These are phyloP conservation scores for Metrosideros polymorpha DNA, from an alignment of 441 rosid species.

Conservation along the genomic window DNA sequence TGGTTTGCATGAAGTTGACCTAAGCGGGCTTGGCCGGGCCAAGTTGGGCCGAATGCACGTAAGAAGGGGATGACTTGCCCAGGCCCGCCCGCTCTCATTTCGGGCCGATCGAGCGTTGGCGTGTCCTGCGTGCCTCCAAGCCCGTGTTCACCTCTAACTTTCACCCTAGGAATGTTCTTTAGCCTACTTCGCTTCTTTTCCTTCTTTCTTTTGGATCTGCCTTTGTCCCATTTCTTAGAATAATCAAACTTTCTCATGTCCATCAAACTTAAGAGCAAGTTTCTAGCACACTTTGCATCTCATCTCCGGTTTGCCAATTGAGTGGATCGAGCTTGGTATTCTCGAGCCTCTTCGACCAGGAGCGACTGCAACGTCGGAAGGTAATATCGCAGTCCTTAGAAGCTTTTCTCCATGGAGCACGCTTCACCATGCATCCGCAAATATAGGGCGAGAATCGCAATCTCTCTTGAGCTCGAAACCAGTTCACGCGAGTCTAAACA, in stretches of 20 bases:
- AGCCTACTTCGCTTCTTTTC: neutral
- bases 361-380: neutral
- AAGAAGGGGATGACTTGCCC: neutral
- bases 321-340: fast-evolving
- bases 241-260: neutral
- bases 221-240: neutral
- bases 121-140: neutral
- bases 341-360: fast-evolving
- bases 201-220: neutral
- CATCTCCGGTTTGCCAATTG: neutral
- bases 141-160: neutral
- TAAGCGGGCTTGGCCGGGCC: neutral
- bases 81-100: neutral
- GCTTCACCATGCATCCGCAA: neutral
- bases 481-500: neutral
- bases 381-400: fast-evolving
- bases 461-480: neutral
- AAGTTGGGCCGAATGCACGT: neutral
- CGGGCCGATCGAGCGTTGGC: neutral
- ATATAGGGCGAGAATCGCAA: neutral
- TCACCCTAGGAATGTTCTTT: neutral
- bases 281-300: neutral
- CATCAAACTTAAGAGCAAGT: neutral
- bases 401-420: fast-evolving
- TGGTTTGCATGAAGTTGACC: neutral